Evolutionary conservation across 441 rosid species (phyloP), one percentile per base, ranked within the genome.

Genomic region (Lepidium campestre): DNA sequence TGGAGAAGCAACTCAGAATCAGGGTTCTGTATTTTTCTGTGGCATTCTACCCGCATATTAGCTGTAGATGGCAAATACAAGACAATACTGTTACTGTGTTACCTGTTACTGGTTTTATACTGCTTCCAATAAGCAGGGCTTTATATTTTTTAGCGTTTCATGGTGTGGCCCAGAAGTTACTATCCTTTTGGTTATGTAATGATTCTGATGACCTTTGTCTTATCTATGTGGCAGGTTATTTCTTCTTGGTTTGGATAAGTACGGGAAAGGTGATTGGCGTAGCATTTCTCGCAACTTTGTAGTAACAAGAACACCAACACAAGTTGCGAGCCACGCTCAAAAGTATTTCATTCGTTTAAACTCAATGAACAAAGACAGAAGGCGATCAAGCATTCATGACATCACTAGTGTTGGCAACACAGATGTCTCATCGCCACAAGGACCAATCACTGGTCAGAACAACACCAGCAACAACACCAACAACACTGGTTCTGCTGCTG

Each of bases 181-280:
- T 44, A 1, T 25, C 12, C 9, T 57, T 41, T 64, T 15, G 61
- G 25, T 35, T 29, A 17, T 50, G 57, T 34, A 42, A 13, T 58
- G 68, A 44, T 59, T 53, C 17, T 67, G 59, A 67, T 73, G 69
- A 62, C 22, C 42, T 46, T 10, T 15, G 18, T 55, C 48, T 47
- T 29, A 56, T 68, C 54, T 34, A 4, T 56, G 70, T 65, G 14
- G 44, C 85, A 94, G 97, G 86, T 86, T 90, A 79, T 94, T 94
- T 81, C 97, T 91, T 75, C 91, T 90, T 29, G 97, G 97, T 69
- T 80, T 91, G 87, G 94, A 92, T 22, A 92, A 92, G 70, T 95
- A 90, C 20, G 99, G 99, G 61, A 95, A 92, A 80, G 99, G 98
- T 23, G 99, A 94, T 57, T 94, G 99, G 97, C 87, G 98, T 70